Conservation (phyloP, 176 grass and related monocot species). For the Avena sativa region DNA sequence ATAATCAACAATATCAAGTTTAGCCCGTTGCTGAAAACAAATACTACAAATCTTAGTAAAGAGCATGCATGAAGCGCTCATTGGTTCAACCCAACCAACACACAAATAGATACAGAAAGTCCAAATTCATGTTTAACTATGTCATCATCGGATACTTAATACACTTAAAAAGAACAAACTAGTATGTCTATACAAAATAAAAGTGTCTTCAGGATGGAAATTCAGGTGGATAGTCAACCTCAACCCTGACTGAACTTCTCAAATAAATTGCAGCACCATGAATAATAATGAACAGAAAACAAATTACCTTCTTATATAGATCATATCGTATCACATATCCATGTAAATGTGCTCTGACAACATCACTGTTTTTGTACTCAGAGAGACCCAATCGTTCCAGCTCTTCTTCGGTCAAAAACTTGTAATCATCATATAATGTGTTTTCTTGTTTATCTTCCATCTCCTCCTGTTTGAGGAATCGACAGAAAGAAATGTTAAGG, state of each 20-base stretch:
- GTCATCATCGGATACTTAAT: neutral
- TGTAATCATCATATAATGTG: conserved; percentile 75
- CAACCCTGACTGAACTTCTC: conserved; percentile 1
- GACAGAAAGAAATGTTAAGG: neutral
- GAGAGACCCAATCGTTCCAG: conserved; percentile 81
- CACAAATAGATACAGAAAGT: conserved; percentile 11
- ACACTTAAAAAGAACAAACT: conserved; percentile 21
- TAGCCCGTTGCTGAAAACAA: conserved; percentile 60
- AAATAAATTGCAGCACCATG: conserved; percentile 1
- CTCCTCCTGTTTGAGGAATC: conserved; percentile 60
- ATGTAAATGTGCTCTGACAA: conserved; percentile 71
- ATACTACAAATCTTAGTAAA: conserved; percentile 42
- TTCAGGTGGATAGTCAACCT: neutral
- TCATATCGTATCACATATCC: conserved; percentile 74
- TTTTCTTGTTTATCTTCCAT: conserved; percentile 86
- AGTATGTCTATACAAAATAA: neutral
- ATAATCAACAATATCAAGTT: conserved; percentile 60
- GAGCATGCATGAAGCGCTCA: neutral
- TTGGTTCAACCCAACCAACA: neutral
- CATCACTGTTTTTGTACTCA: conserved; percentile 67
- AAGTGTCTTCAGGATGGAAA: neutral
- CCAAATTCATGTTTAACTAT: neutral
- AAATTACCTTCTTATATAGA: conserved; percentile 85
- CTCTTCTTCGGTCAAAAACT: conserved; percentile 87
- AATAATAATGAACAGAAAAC: conserved; percentile 28